Evolutionary conservation across 2,329 filamentous ascomycete genomes (phyloP), one percentile per base, ranked within the genome.

Genomic region (Colletotrichum sp.): DNA sequence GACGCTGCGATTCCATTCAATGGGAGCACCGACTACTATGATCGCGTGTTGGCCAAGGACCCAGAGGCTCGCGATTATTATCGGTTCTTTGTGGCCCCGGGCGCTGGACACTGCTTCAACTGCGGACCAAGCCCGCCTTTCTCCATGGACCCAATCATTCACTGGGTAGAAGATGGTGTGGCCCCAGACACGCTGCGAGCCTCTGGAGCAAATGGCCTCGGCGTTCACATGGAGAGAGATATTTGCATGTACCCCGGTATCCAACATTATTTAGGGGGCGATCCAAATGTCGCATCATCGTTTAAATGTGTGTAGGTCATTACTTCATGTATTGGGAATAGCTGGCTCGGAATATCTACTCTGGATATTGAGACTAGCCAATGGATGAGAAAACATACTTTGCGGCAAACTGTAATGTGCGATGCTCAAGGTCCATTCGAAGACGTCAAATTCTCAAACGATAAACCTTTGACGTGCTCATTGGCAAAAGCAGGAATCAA

Each of bases 31-130:
- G 71, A 82, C 34, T 86, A 85, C 76, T 39, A 57, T 5, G 48
- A 72, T 6, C 44, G 52, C 19, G 70, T 68, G 13, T 28, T 68
- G 77, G 74, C 5, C 78, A 78, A 3, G 85, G 86, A 84, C 74
- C 84, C 83, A 70, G 68, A 82, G 39, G 79, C 66, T 4, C 27
- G 27, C 8, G 86, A 88, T 30, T 89, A 89, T 80, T 91, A 89
- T 81, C 80, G 84, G 2, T 83, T 89, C 78, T 91, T 90, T 78
- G 80, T 83, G 6, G 85, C 90, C 4, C 88, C 88, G 2, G 89
- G 89, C 1, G 86, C 90, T 82, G 83, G 81, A 16, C 89, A 91
- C 79, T 91, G 90, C 22, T 57, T 57, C 52, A 27, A 57, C 8
- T 57, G 22, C 4, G 22, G 52, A 27, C 52, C 52, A 57, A 27